These are phyloP conservation scores for Coffea eugenioides DNA, from an alignment of 257 asterid genomes.

Conservation along the genomic window DNA sequence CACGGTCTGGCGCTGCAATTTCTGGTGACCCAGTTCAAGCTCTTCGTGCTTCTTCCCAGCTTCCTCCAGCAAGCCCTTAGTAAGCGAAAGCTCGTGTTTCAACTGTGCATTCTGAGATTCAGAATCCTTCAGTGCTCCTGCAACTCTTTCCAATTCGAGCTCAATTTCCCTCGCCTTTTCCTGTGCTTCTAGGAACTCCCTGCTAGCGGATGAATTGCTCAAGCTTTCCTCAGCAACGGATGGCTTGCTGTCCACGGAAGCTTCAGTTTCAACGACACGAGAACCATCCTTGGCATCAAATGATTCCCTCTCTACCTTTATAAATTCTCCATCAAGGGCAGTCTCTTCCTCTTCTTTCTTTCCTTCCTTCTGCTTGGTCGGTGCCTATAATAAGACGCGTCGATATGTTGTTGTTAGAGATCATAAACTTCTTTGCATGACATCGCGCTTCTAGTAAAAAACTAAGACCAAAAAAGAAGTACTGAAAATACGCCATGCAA, in stretches of 20 bases:
- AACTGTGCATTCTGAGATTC: slow-evolving; percentile 56
- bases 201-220: slow-evolving; percentile 29
- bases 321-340: slow-evolving; percentile 69
- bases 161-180: slow-evolving; percentile 72
- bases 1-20: slow-evolving; percentile 47
- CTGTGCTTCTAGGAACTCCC: slow-evolving; percentile 69
- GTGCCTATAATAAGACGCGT: slow-evolving; percentile 6
- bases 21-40: slow-evolving; percentile 54
- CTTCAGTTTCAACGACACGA: slow-evolving; percentile 14
- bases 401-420: neutral
- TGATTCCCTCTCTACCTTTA: slow-evolving; percentile 78
- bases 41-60: slow-evolving; percentile 40
- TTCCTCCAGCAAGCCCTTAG: slow-evolving; percentile 49
- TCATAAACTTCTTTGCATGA: neutral
- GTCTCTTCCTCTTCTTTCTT: slow-evolving; percentile 65
- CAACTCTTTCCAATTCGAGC: slow-evolving; percentile 53
- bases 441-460: neutral
- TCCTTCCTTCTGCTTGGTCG: slow-evolving; percentile 29
- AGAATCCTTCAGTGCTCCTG: slow-evolving; percentile 50
- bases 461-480: too few species aligned
- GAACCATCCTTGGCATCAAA: slow-evolving; percentile 41
- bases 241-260: slow-evolving; percentile 26
- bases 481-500: too few species aligned
- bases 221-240: slow-evolving; percentile 19
- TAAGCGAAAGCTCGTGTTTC: slow-evolving; percentile 56